phyloP scores from a whole-genome alignment of 345 rosid species.

The Tarenaya hassleriana region DNA sequence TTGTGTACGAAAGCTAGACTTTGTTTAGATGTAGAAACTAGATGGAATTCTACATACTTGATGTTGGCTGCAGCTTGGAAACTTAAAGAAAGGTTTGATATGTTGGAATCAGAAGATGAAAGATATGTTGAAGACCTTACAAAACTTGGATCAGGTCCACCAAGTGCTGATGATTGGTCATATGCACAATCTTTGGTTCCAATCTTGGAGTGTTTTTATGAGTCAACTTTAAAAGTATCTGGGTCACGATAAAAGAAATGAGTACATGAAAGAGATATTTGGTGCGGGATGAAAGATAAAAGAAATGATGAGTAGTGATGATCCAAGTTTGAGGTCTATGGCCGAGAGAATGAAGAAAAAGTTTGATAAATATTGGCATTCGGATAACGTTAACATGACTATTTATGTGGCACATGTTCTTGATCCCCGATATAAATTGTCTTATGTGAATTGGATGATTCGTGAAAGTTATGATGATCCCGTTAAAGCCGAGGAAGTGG shows the following conservation, averaged over 20 bases:
- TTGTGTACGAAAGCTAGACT: neutral
- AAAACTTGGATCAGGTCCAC: neutral
- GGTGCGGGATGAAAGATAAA: neutral
- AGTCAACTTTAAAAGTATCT: neutral
- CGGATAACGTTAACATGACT: neutral
- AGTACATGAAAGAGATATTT: conserved; percentile 5
- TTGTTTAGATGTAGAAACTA: conserved; percentile 7
- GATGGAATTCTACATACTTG: neutral
- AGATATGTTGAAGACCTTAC: conserved; percentile 1
- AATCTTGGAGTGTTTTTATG: neutral
- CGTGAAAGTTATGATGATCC: neutral
- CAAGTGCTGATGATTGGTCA: neutral
- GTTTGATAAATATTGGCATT: conserved; percentile 10
- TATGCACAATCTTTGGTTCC: neutral
- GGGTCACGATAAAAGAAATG: conserved; percentile 1
- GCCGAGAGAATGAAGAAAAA: neutral
- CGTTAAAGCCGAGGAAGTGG: neutral
- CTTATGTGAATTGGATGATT: conserved; percentile 8
- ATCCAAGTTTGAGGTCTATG: neutral
- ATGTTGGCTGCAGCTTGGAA: neutral
- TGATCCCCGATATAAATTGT: neutral
- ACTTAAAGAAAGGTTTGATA: neutral
- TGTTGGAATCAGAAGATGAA: conserved; percentile 1
- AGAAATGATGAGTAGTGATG: neutral
- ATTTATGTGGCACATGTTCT: neutral